A percentile compares a stretch with the other conserved stretches of the same genome.
phyloP scores from a whole-genome alignment of 208 protist species.

The Leptomonas seymouri region DNA sequence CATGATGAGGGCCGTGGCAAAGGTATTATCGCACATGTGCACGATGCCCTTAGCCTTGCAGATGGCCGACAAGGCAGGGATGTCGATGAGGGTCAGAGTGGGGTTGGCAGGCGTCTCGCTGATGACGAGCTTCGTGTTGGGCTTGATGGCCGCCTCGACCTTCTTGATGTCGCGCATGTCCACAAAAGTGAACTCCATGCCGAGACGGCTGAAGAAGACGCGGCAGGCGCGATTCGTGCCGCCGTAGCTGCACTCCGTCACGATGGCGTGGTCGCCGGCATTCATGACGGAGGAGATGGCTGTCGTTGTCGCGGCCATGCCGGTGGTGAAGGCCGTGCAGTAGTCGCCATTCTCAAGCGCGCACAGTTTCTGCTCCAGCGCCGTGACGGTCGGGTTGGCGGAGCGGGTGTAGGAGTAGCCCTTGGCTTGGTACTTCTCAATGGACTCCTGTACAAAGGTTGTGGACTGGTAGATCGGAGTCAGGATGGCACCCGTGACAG shows the following conservation, averaged over 20 bases:
- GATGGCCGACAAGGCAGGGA: conserved; percentile 84
- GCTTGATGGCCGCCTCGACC: conserved; percentile 77
- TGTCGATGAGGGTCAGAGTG: conserved; percentile 93
- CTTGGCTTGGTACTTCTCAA: conserved; percentile 76
- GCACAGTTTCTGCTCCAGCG: conserved; percentile 92
- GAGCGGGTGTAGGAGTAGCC: conserved; percentile 94
- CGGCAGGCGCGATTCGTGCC: conserved; percentile 93
- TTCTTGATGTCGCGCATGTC: conserved; percentile 92
- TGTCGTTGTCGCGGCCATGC: conserved; percentile 90
- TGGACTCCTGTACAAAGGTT: conserved; percentile 92
- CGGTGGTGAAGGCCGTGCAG: conserved; percentile 85
- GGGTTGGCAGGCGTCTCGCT: conserved; percentile 97
- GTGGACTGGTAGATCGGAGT: conserved; percentile 90
- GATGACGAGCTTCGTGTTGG: conserved; percentile 95
- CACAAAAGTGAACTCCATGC: conserved; percentile 94
- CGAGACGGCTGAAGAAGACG: conserved; percentile 86
- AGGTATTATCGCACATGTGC: conserved; percentile 97
- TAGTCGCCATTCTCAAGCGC: conserved; percentile 91
- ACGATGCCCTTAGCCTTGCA: conserved; percentile 83
- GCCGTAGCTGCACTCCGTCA: conserved; percentile 96
- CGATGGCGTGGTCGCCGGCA: conserved; percentile 89
- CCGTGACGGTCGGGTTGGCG: conserved; percentile 94
- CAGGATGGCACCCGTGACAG: conserved; percentile 87
- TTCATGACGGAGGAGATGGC: conserved; percentile 92
- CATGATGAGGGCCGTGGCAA: conserved; percentile 96